Conservation (phyloP, 1,139 yeast genomes). For the Yamadazyma aaseri region DNA sequence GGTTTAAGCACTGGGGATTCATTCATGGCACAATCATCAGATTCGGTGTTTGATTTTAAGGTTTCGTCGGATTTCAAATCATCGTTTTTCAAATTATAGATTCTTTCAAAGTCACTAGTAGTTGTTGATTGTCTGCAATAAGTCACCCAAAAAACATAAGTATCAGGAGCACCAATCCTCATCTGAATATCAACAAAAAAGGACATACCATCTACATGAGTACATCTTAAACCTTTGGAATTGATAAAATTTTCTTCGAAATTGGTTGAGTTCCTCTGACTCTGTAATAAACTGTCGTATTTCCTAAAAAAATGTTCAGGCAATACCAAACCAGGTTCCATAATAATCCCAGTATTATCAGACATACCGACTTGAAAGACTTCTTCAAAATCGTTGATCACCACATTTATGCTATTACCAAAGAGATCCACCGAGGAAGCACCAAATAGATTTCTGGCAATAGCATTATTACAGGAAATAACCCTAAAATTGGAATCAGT, state of each 20-base stretch:
- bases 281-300: conserved; percentile 29
- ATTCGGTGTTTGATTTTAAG: not conserved
- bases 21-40: no score
- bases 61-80: not conserved
- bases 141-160: conserved; percentile 81
- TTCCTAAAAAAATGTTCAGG: conserved; percentile 90
- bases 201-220: conserved; percentile 65
- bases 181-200: conserved; percentile 77
- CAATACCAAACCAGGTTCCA: conserved; percentile 59
- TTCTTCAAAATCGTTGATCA: conserved; percentile 65
- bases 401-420: conserved; percentile 49
- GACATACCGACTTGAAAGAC: conserved; percentile 51
- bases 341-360: conserved; percentile 30
- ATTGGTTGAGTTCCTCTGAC: not conserved
- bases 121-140: conserved; percentile 52
- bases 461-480: conserved; percentile 73
- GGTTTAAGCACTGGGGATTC: conserved; percentile 4
- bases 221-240: conserved; percentile 65
- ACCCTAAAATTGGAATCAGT: conserved; percentile 54
- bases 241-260: conserved; percentile 44
- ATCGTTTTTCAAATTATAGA: not conserved
- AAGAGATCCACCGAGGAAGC: conserved; percentile 46
- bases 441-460: conserved; percentile 79
- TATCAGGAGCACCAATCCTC: conserved; percentile 60
- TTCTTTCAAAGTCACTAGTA: conserved; percentile 1